phyloP scores from a whole-genome alignment of 495 filamentous ascomycete genomes.

The Chaetomium fimeti region DNA sequence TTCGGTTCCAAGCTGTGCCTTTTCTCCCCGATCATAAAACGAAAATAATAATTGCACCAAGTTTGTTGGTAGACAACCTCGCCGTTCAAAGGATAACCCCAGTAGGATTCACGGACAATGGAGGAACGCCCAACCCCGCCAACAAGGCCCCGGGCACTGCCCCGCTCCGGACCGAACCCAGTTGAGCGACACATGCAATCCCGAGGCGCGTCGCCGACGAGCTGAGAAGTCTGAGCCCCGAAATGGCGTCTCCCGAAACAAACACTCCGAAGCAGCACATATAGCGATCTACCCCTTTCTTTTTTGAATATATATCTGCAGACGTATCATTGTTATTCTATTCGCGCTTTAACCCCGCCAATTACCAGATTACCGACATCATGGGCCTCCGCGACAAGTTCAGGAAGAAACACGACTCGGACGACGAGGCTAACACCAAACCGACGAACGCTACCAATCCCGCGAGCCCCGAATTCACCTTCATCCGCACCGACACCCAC shows the following conservation, averaged over 20 bases:
- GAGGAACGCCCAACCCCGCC: neutral
- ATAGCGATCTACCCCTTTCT: slow-evolving; percentile 3
- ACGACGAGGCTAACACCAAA: slow-evolving; percentile 43
- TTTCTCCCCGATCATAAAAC: neutral
- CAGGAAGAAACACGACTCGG: slow-evolving; percentile 63
- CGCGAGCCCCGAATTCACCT: slow-evolving; percentile 67
- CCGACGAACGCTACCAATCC: slow-evolving; percentile 37
- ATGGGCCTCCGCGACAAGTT: slow-evolving; percentile 76
- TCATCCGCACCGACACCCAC: slow-evolving; percentile 80
- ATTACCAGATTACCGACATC: neutral
- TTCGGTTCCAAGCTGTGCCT: neutral
- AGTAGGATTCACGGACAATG: neutral
- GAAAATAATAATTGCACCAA: neutral
- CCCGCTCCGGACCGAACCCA: slow-evolving; percentile 11
- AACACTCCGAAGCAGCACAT: neutral
- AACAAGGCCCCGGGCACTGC: slow-evolving; percentile 11
- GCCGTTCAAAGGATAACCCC: neutral
- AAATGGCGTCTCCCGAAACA: slow-evolving; percentile 18
- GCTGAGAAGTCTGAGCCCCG: slow-evolving; percentile 1
- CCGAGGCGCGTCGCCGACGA: slow-evolving; percentile 14
- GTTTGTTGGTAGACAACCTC: neutral
- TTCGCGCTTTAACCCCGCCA: neutral
- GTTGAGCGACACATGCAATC: slow-evolving; percentile 9
- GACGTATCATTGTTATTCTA: neutral
- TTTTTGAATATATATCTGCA: neutral